Evolutionary conservation across 169 alveolate genomes (phyloP).

Genomic region (Plasmodium vivax): DNA sequence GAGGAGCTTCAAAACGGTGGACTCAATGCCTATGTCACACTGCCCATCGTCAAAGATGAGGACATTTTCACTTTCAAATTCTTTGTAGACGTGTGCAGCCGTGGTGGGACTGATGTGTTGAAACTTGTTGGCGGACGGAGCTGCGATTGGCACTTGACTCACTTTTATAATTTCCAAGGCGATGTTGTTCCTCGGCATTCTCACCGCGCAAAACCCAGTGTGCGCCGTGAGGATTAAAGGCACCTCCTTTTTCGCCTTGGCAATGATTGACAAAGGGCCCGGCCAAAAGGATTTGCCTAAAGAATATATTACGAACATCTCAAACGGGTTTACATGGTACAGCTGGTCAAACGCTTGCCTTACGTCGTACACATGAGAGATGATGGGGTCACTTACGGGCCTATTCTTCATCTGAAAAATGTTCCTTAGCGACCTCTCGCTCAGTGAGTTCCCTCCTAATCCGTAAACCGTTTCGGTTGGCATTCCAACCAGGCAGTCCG

Average conservation of each 20-base stretch:
- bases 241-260: slow-evolving; percentile 85
- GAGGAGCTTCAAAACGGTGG: slow-evolving; percentile 94
- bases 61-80: slow-evolving; percentile 90
- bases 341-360: slow-evolving; percentile 86
- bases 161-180: slow-evolving; percentile 88
- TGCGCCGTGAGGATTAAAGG: slow-evolving; percentile 90
- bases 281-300: slow-evolving; percentile 93
- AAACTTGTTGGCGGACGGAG: slow-evolving; percentile 97
- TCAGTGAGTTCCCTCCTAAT: slow-evolving; percentile 95
- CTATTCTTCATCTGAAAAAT: slow-evolving; percentile 93
- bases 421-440: slow-evolving; percentile 87
- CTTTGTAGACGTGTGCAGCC: slow-evolving; percentile 93
- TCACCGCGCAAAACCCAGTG: slow-evolving; percentile 90
- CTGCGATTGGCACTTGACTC: slow-evolving; percentile 93
- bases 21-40: slow-evolving; percentile 94
- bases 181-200: slow-evolving; percentile 92
- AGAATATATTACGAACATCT: slow-evolving; percentile 77
- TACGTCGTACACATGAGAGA: slow-evolving; percentile 91
- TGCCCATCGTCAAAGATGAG: slow-evolving; percentile 93
- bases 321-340: slow-evolving; percentile 81
- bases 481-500: slow-evolving; percentile 93
- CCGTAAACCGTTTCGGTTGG: slow-evolving; percentile 99
- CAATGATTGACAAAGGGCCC: slow-evolving; percentile 95
- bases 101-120: slow-evolving; percentile 97
- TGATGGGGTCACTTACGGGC: slow-evolving; percentile 96